A percentile compares a stretch with the other conserved stretches of the same genome.
These are phyloP conservation scores for Yarrowia sp. DNA, from an alignment of 805 yeast species.

Conservation along the genomic window DNA sequence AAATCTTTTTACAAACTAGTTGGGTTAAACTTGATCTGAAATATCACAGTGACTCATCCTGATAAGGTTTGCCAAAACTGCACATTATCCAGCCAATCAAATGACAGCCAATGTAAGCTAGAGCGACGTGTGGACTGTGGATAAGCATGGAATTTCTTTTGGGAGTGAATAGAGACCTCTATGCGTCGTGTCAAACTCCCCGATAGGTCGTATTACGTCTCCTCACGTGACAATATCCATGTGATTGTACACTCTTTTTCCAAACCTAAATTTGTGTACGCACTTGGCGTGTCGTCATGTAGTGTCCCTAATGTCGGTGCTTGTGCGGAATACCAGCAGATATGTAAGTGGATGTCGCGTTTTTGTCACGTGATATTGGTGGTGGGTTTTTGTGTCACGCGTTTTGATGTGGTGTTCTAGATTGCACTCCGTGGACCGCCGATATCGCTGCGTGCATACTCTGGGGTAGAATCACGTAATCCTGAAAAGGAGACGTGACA, in stretches of 20 bases:
- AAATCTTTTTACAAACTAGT: not conserved
- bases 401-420: too few relatives aligned
- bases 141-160: not conserved
- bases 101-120: not conserved
- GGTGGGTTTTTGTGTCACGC: too few relatives aligned
- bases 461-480: conserved; percentile 4
- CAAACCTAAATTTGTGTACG: too few relatives aligned
- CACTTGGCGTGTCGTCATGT: too few relatives aligned
- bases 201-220: not conserved
- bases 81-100: conserved; percentile 23
- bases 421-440: not conserved
- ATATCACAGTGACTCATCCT: conserved; percentile 23
- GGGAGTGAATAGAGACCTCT: too few relatives aligned
- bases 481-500: not conserved
- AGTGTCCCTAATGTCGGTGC: too few relatives aligned
- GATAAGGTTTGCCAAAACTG: conserved; percentile 13
- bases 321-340: too few relatives aligned
- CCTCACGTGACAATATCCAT: not conserved
- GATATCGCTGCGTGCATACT: conserved; percentile 1
- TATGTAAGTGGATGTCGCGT: too few relatives aligned
- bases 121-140: not conserved
- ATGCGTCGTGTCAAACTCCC: too few relatives aligned
- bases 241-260: too few relatives aligned
- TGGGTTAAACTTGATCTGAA: conserved; percentile 9
- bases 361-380: too few relatives aligned